These are phyloP conservation scores for Daldinia caldariorum DNA, from an alignment of 495 filamentous ascomycete species.

Conservation along the genomic window DNA sequence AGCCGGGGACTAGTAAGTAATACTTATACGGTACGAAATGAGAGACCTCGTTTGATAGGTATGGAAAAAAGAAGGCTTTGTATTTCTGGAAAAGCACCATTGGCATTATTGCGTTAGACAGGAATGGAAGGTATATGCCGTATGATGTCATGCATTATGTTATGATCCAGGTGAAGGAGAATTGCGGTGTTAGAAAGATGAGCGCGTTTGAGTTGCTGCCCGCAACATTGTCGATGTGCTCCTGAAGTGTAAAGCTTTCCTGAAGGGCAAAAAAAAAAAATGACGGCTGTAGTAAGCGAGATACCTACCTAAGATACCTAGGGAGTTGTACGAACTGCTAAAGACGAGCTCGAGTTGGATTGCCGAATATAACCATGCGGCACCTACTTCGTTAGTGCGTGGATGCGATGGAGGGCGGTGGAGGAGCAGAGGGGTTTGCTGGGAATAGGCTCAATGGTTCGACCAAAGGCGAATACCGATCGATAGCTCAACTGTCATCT, in stretches of 20 bases:
- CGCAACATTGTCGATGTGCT: not conserved
- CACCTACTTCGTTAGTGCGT: constrained; percentile 18
- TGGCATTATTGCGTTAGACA: not conserved
- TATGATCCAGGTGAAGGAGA: not conserved
- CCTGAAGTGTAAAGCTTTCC: too few species aligned
- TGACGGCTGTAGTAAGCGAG: constrained; percentile 39
- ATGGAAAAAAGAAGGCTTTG: constrained; percentile 10
- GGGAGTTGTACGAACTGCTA: constrained; percentile 1
- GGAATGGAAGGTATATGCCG: constrained; percentile 4
- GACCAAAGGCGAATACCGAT: constrained; percentile 17
- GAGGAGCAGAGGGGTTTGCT: too few species aligned
- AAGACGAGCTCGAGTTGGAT: constrained; percentile 19
- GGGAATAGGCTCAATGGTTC: constrained; percentile 26
- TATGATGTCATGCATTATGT: constrained; percentile 35
- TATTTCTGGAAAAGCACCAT: constrained; percentile 6
- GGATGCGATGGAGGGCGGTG: constrained; percentile 36
- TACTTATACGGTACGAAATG: not conserved
- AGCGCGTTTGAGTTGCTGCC: not conserved
- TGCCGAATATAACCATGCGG: constrained; percentile 34
- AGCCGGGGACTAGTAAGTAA: not conserved
- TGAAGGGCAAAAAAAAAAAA: constrained; percentile 15
- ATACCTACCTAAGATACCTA: constrained; percentile 8
- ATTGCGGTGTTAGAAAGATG: constrained; percentile 5
- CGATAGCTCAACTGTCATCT: constrained; percentile 35
- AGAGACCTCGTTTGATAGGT: not conserved